A percentile compares a stretch with the other conserved stretches of the same genome.
These are phyloP conservation scores for Boletus vinaceobasis DNA, from an alignment of 768 basidiomycete genomes.

Conservation along the genomic window DNA sequence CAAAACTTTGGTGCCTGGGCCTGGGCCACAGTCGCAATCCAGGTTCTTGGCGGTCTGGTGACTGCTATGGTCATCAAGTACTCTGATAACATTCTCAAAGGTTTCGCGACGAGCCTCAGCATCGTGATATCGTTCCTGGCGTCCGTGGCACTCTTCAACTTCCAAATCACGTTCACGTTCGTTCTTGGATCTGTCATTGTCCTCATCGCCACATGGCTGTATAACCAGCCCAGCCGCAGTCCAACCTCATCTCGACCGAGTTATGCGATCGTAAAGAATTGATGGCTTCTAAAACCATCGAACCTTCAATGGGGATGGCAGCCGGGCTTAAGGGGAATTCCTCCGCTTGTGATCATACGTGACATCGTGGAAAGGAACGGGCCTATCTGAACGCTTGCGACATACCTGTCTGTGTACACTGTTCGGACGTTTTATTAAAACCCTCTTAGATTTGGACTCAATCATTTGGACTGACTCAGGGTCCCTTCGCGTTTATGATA, in stretches of 20 bases:
- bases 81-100: constrained; percentile 87
- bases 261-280: constrained; percentile 28
- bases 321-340: neutral
- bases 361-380: neutral
- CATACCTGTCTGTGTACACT: constrained; percentile 19
- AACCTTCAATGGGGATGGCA: neutral
- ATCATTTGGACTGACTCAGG: constrained; percentile 14
- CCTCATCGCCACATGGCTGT: constrained; percentile 86
- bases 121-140: constrained; percentile 95
- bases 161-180: constrained; percentile 83
- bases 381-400: constrained; percentile 15
- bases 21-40: constrained; percentile 83
- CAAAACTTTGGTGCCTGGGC: constrained; percentile 88
- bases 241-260: constrained; percentile 29
- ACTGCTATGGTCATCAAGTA: constrained; percentile 96
- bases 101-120: constrained; percentile 91
- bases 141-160: constrained; percentile 86
- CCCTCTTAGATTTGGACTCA: constrained; percentile 28
- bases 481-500: constrained; percentile 21
- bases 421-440: constrained; percentile 22
- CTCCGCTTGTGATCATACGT: constrained; percentile 1
- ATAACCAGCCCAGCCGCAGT: constrained; percentile 62
- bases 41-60: constrained; percentile 88
- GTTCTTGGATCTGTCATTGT: constrained; percentile 81
- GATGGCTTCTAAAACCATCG: constrained; percentile 5